phyloP scores from a whole-genome alignment of 768 basidiomycete species.

The Termitomyces sp. region DNA sequence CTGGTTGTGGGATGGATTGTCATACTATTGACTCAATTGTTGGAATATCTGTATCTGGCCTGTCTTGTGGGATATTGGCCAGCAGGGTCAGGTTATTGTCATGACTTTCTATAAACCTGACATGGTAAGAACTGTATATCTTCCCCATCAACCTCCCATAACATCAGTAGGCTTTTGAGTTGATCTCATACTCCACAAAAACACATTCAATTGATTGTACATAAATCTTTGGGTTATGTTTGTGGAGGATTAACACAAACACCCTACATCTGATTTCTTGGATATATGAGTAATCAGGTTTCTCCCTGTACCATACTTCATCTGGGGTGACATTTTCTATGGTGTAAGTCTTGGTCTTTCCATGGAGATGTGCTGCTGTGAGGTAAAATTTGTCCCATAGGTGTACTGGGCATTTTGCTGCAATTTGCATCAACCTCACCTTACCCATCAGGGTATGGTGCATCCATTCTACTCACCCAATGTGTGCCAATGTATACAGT shows the following conservation, averaged over 20 bases:
- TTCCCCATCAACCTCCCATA: too few species aligned
- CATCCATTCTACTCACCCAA: slow-evolving; percentile 25
- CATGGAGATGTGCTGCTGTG: background rate
- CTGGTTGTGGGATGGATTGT: too few species aligned
- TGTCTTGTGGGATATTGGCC: background rate
- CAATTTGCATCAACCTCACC: slow-evolving; percentile 23
- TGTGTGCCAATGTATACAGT: slow-evolving; percentile 4
- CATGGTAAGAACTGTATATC: background rate
- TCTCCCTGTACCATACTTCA: slow-evolving; percentile 17
- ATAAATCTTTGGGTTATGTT: slow-evolving; percentile 25
- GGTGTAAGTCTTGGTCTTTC: slow-evolving; percentile 5
- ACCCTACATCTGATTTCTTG: too few species aligned
- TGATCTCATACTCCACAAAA: background rate
- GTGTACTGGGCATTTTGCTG: slow-evolving; percentile 12
- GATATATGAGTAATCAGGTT: slow-evolving; percentile 1
- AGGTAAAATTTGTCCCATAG: background rate
- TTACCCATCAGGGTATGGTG: slow-evolving; percentile 27
- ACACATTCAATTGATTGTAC: background rate
- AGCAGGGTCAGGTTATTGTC: background rate
- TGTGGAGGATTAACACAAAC: slow-evolving; percentile 16
- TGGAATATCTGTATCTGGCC: too few species aligned
- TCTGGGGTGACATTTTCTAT: slow-evolving; percentile 15
- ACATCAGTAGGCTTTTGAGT: background rate
- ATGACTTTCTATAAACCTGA: background rate
- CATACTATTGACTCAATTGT: too few species aligned